phyloP scores from a whole-genome alignment of 169 alveolate genomes.

The Babesia microti region DNA sequence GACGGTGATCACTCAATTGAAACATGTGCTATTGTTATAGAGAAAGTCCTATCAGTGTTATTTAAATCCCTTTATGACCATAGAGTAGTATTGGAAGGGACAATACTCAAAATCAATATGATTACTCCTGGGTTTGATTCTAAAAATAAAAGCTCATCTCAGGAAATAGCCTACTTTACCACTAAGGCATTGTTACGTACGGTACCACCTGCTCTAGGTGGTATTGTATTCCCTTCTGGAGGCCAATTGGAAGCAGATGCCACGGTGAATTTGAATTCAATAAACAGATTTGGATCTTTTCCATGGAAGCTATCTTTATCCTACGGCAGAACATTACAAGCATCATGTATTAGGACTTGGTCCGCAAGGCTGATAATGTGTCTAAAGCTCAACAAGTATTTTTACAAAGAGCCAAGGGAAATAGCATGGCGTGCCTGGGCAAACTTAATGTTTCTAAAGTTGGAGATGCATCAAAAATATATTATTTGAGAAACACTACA shows the following conservation, averaged over 20 bases:
- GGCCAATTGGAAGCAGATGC: conserved; percentile 98
- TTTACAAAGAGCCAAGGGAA: conserved; percentile 88
- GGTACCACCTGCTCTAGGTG: conserved; percentile 92
- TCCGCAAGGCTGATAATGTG: conserved; percentile 87
- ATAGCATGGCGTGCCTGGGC: conserved; percentile 92
- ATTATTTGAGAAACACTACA: conserved; percentile 5
- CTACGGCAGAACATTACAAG: conserved; percentile 97
- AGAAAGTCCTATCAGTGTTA: conserved; percentile 87
- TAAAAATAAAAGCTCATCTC: conserved; percentile 72
- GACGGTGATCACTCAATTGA: conserved; percentile 94
- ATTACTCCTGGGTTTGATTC: conserved; percentile 92
- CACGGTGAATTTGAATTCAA: conserved; percentile 85
- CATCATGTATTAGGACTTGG: conserved; percentile 91
- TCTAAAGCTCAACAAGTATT: conserved; percentile 89
- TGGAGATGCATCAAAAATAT: conserved; percentile 5
- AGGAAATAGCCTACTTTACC: conserved; percentile 88
- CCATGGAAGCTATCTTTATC: conserved; percentile 96
- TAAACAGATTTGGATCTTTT: conserved; percentile 77
- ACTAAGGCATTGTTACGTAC: conserved; percentile 87
- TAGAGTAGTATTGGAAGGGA: conserved; percentile 91
- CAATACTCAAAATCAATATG: conserved; percentile 96
- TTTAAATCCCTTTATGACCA: conserved; percentile 87
- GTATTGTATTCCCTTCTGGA: conserved; percentile 96
- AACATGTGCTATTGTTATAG: conserved; percentile 86
- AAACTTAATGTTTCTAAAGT: conserved; percentile 47